Base-by-base conservation (phyloP, 208 protist genomes). In the Leishmania guyanensis region DNA sequence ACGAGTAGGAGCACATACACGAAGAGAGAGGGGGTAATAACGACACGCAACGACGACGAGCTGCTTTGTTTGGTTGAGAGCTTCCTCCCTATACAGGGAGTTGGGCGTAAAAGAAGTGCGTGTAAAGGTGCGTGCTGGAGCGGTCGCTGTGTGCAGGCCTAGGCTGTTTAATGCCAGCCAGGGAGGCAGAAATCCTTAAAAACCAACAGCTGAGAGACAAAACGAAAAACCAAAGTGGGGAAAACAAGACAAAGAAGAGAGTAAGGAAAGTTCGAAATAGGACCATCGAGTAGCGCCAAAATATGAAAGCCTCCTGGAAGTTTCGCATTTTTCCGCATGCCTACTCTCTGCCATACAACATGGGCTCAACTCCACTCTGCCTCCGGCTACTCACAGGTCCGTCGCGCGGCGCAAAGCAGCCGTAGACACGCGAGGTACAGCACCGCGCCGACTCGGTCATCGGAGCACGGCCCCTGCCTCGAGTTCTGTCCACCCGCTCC, bases 231-330 rank as follows among this genome's bases (percentile, higher is more conserved):
- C 1, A 62, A 62, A 62, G 22, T 62, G 56, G 56, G 26, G 56
- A 62, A 62, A 5, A 12, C 62, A 58, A 33, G 8, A 64, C 26
- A 58, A 48, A 75, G 50, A 84, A 33, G 78, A 79, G 77, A 56
- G 77, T 48, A 71, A 26, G n/a, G 10, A 36, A 53, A 54, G 48
- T 33, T 75, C 2, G 22, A 36, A 48, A 17, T 5, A 48, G 20
- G 50, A 6, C 5, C 14, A 20, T n/a, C 6, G 36, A 12, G 9
- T n/a, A 22, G 16, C 16, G 9, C 29, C 9, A 48, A 17, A 36
- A 46, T 46, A 46, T 46, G 43, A 46, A 46, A 46, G 64, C 12
- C 10, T 39, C n/a, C 9, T 12, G 64, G 64, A 33, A 29, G n/a
- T 46, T 46, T 46, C 43, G 43, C 43, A 46, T 4, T 46, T 46